Conservation (phyloP, 2,329 filamentous ascomycete genomes). For the Ophiocordyceps camponoti-saundersi region DNA sequence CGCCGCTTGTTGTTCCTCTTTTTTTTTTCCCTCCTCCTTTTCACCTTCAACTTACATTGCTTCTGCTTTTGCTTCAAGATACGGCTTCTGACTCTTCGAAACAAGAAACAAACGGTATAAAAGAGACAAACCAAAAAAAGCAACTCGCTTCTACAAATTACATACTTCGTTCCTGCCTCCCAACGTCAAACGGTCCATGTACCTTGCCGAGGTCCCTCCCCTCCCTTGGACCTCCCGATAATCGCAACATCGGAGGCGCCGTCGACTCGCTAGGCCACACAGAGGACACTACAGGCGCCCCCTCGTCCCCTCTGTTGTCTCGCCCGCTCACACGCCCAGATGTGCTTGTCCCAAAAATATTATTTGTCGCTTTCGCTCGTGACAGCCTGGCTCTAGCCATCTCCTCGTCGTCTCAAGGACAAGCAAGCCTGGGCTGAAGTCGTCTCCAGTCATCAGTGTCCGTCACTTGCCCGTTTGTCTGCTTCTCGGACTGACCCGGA, state of each 20-base stretch:
- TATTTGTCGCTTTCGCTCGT: slow-evolving; percentile 18
- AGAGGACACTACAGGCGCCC: slow-evolving; percentile 10
- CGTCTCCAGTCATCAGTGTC: too few relatives aligned
- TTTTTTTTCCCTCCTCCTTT: too few relatives aligned
- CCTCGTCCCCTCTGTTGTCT: slow-evolving; percentile 6
- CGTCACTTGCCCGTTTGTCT: too few relatives aligned
- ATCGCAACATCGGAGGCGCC: slow-evolving; percentile 13
- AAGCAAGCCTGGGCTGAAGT: slow-evolving; percentile 11
- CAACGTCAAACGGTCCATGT: neutral
- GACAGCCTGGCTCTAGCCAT: slow-evolving; percentile 1
- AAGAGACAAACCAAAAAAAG: too few relatives aligned
- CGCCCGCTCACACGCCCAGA: slow-evolving; percentile 5
- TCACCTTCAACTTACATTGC: too few relatives aligned
- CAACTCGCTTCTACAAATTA: neutral
- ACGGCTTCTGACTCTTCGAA: too few relatives aligned
- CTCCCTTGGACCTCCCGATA: slow-evolving; percentile 9
- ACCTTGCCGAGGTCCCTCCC: neutral
- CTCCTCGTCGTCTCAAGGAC: too few relatives aligned
- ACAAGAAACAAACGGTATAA: too few relatives aligned
- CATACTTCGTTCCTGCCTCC: neutral
- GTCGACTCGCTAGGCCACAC: slow-evolving; percentile 12
- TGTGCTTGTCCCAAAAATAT: slow-evolving; percentile 18
- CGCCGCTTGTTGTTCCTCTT: too few relatives aligned
- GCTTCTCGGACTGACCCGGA: slow-evolving; percentile 7
- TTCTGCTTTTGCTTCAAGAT: too few relatives aligned